A percentile compares a stretch with the other conserved stretches of the same genome.
Conservation (phyloP, 2,329 filamentous ascomycete genomes). For the Cylindrodendrum hubeiense region DNA sequence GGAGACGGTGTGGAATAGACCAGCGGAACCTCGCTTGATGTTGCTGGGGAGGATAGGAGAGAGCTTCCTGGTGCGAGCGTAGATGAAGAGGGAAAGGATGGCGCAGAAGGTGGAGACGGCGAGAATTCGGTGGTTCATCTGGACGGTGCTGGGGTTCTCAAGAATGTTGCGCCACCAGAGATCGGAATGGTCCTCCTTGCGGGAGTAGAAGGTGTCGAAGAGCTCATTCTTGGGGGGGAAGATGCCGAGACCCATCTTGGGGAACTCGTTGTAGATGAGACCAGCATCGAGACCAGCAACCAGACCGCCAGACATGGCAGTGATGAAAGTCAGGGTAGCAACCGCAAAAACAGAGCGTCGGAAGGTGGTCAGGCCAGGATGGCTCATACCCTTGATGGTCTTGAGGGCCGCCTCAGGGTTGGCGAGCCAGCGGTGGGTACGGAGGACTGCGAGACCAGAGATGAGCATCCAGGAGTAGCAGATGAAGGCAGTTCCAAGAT, state of each 20-base stretch:
- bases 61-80: slow-evolving; percentile 75
- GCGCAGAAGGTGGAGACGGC: slow-evolving; percentile 90
- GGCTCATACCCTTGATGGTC: slow-evolving; percentile 71
- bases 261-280: slow-evolving; percentile 99
- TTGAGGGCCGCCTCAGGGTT: slow-evolving; percentile 73
- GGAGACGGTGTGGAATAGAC: slow-evolving; percentile 84
- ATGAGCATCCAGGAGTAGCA: slow-evolving; percentile 97
- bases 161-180: slow-evolving; percentile 98
- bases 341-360: slow-evolving; percentile 79
- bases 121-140: slow-evolving; percentile 94
- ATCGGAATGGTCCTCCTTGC: slow-evolving; percentile 81
- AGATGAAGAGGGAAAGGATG: slow-evolving; percentile 84
- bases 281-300: slow-evolving; percentile 97
- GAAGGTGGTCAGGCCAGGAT: slow-evolving; percentile 79
- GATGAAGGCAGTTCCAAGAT: slow-evolving; percentile 89
- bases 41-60: slow-evolving; percentile 70
- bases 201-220: slow-evolving; percentile 87
- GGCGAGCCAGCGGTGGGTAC: slow-evolving; percentile 78
- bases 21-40: slow-evolving; percentile 77
- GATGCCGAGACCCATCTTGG: slow-evolving; percentile 89
- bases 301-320: slow-evolving; percentile 92
- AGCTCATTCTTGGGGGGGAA: slow-evolving; percentile 86
- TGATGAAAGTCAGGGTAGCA: slow-evolving; percentile 83
- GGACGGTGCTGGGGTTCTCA: slow-evolving; percentile 95
- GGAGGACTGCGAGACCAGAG: slow-evolving; percentile 86